phyloP scores from a whole-genome alignment of 2,329 filamentous ascomycete genomes.

The Phaeoacremonium minimum region DNA sequence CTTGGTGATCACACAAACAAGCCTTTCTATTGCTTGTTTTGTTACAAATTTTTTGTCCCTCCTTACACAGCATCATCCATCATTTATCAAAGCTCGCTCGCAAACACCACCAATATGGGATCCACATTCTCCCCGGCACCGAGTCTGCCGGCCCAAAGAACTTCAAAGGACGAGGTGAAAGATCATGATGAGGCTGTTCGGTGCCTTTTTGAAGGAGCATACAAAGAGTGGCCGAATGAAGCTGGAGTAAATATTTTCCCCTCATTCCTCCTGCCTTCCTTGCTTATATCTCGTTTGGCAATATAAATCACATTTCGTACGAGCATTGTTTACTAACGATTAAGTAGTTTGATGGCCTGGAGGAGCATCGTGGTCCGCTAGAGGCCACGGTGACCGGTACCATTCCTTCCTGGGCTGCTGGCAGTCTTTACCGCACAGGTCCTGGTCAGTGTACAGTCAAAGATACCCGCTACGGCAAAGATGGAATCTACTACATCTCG shows the following conservation, averaged over 20 bases:
- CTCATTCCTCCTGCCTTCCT: background rate
- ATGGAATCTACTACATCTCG: constrained; percentile 47
- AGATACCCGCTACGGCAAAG: constrained; percentile 45
- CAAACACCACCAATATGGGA: too few species aligned
- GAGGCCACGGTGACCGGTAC: constrained; percentile 57
- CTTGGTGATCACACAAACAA: too few species aligned
- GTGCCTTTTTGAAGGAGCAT: constrained; percentile 20
- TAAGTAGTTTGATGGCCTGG: constrained; percentile 60
- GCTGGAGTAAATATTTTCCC: constrained; percentile 31
- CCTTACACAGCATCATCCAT: too few species aligned
- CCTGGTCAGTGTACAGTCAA: constrained; percentile 62
- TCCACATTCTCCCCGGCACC: too few species aligned
- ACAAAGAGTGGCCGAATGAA: constrained; percentile 42
- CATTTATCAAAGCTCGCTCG: too few species aligned
- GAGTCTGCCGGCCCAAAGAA: background rate
- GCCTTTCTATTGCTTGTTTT: too few species aligned
- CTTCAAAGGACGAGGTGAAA: background rate
- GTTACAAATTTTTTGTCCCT: too few species aligned
- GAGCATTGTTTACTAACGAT: constrained; percentile 3
- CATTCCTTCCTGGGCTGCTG: constrained; percentile 69
- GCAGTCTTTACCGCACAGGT: constrained; percentile 70
- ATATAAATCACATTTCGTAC: too few species aligned
- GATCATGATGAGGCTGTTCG: constrained; percentile 5
- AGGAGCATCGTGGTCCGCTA: constrained; percentile 62
- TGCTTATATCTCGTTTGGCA: too few species aligned